Evolutionary conservation across 2,329 filamentous ascomycete genomes (phyloP).

Genomic region (Sclerotiophoma versabilis): DNA sequence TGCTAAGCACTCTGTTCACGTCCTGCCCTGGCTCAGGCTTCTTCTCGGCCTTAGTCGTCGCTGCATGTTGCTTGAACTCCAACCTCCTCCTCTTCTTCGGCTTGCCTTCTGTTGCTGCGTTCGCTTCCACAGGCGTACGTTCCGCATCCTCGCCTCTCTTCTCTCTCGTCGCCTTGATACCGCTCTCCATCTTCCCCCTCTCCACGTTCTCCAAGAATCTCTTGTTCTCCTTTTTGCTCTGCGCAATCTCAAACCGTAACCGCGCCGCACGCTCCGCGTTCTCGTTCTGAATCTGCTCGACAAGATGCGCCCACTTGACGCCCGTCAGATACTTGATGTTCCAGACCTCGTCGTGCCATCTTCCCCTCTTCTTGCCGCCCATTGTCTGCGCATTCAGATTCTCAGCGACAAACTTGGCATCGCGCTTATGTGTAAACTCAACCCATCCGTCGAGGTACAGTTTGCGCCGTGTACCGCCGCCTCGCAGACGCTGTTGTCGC

Average conservation of each 20-base stretch:
- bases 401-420: slow-evolving; percentile 79
- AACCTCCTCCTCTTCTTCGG: slow-evolving; percentile 45
- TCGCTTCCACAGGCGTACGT: slow-evolving; percentile 16
- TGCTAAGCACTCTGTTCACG: slow-evolving; percentile 45
- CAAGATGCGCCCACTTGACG: slow-evolving; percentile 78
- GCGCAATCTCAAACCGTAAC: slow-evolving; percentile 78
- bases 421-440: slow-evolving; percentile 77
- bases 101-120: slow-evolving; percentile 24
- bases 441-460: slow-evolving; percentile 88
- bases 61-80: slow-evolving; percentile 72
- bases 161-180: slow-evolving; percentile 64
- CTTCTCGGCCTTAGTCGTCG: slow-evolving; percentile 51
- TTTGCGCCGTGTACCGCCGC: slow-evolving; percentile 83
- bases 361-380: slow-evolving; percentile 82
- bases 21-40: slow-evolving; percentile 42
- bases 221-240: slow-evolving; percentile 80
- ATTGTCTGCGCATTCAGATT: slow-evolving; percentile 79
- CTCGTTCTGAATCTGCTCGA: slow-evolving; percentile 80
- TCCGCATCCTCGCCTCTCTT: slow-evolving; percentile 54
- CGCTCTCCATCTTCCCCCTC: slow-evolving; percentile 74
- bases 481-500: slow-evolving; percentile 70
- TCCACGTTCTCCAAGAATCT: slow-evolving; percentile 81
- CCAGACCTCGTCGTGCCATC: slow-evolving; percentile 88
- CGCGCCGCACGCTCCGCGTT: slow-evolving; percentile 79
- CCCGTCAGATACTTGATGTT: slow-evolving; percentile 81